Conservation (phyloP, 148 eudicot genomes). For the Chenopodium album region DNA sequence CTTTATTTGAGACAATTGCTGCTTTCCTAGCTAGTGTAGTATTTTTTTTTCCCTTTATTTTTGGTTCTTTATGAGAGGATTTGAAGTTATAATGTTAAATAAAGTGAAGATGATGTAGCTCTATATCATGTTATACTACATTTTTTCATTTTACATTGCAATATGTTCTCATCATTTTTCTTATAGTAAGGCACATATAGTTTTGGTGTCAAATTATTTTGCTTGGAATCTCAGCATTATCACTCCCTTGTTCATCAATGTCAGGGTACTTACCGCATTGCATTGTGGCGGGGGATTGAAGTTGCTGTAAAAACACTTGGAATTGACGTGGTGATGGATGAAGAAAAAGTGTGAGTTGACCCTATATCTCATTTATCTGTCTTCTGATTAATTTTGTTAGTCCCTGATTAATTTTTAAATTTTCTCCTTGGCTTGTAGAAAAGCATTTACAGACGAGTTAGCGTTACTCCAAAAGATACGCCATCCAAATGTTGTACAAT, state of each 20-base stretch:
- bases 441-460: slow-evolving; percentile 79
- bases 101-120: background rate
- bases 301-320: slow-evolving; percentile 42
- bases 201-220: background rate
- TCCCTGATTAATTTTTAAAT: background rate
- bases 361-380: background rate
- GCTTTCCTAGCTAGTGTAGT: too few species aligned
- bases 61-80: background rate
- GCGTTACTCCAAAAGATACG: slow-evolving; percentile 76
- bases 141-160: background rate
- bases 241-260: background rate
- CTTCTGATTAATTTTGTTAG: background rate
- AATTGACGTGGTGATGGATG: slow-evolving; percentile 37
- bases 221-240: background rate
- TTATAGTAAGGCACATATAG: background rate
- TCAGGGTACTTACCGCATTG: slow-evolving; percentile 44
- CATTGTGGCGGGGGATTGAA: slow-evolving; percentile 46
- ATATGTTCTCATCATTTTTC: background rate
- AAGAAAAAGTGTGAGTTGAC: slow-evolving; percentile 45
- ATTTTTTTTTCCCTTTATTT: too few species aligned
- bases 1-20: too few species aligned
- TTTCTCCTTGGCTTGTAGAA: slow-evolving; percentile 35
- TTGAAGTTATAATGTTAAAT: background rate
- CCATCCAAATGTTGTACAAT: slow-evolving; percentile 95
- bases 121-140: background rate